Evolutionary conservation across 2,329 filamentous ascomycete species (phyloP).

Genomic region (Pseudogymnoascus sp.): DNA sequence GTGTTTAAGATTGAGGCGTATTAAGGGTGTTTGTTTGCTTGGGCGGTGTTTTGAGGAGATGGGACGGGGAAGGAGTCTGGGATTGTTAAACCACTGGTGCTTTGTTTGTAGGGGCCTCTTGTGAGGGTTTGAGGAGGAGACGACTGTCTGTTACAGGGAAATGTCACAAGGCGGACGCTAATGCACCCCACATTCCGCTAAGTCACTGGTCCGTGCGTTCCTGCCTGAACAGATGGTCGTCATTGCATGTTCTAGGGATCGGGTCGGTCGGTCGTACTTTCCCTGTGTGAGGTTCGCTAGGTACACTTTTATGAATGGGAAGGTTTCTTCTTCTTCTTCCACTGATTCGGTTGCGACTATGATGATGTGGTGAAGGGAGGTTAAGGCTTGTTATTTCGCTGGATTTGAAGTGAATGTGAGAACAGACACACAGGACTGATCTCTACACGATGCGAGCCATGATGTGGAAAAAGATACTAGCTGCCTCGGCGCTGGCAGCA

Average conservation of each 20-base stretch:
- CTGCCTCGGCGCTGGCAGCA: constrained; percentile 20
- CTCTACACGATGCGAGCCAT: not conserved
- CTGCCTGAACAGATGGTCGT: not conserved
- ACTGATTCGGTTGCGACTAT: not conserved
- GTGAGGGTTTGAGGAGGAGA: constrained; percentile 14
- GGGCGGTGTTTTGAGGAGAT: constrained; percentile 15
- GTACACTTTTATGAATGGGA: not conserved
- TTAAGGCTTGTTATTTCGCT: not conserved
- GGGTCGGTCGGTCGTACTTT: not conserved
- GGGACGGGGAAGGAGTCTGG: not conserved
- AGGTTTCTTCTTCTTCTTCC: not conserved
- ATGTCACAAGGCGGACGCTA: not conserved
- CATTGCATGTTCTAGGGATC: not conserved
- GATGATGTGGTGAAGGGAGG: not conserved
- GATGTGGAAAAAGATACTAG: not conserved
- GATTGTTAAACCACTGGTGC: not conserved
- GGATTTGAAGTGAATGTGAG: not conserved
- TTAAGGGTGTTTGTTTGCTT: constrained; percentile 13
- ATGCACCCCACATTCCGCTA: not conserved
- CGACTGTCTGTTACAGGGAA: not conserved
- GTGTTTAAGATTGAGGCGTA: not conserved
- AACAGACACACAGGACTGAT: not conserved
- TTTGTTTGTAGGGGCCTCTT: not conserved
- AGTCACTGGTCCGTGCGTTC: not conserved
- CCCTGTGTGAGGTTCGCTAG: not conserved